These are phyloP conservation scores for bread wheat (Triticum aestivum) DNA, from an alignment of 176 grass and related monocot genomes.

Conservation along the genomic window IWGSC_CS_RefSeq_v2.1 NC_057803.1:491982250-491982749, in stretches of 20 bases:
- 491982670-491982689: not conserved
- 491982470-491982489: no score
- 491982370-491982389: not conserved
- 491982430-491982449: no score
- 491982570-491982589: no score
- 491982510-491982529: no score
- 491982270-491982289: slow-evolving; percentile 49
- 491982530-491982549: no score
- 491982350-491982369: not conserved
- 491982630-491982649: not conserved
- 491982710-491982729: not conserved
- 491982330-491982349: slow-evolving; percentile 32
- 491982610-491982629: not conserved
- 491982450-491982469: no score
- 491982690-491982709: not conserved
- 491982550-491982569: no score
- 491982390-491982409: not conserved
- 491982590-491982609: not conserved
- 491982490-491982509: no score
- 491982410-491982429: not conserved
- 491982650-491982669: slow-evolving; percentile 12
- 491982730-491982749: not conserved
- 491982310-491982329: slow-evolving; percentile 86
- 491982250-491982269: slow-evolving; percentile 82
- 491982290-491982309: slow-evolving; percentile 72